These are phyloP conservation scores for Leccinum boreale DNA, from an alignment of 768 basidiomycete genomes.

Conservation along the genomic window DNA sequence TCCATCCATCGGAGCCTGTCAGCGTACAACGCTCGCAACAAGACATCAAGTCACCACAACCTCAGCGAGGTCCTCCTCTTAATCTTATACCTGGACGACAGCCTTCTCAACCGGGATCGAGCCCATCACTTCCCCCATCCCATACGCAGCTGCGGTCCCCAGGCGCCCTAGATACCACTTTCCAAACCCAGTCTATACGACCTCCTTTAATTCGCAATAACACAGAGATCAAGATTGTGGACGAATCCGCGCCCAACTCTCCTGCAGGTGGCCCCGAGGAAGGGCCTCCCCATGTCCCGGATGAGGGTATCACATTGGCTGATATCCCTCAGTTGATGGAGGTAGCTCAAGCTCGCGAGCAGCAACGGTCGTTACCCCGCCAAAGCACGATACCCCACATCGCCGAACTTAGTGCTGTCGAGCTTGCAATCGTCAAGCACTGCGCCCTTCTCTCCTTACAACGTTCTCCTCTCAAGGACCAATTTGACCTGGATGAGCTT, in stretches of 20 bases:
- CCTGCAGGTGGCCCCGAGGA: conserved; percentile 54
- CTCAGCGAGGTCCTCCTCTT: conserved; percentile 36
- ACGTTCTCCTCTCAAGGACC: conserved; percentile 73
- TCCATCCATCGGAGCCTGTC: conserved; percentile 63
- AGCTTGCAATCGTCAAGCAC: conserved; percentile 89
- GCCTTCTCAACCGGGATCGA: conserved; percentile 32
- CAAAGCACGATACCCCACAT: conserved; percentile 80
- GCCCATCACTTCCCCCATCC: conserved; percentile 31
- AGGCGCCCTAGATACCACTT: conserved; percentile 34
- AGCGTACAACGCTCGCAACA: conserved; percentile 47
- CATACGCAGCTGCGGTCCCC: conserved; percentile 40
- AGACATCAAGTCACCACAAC: conserved; percentile 36
- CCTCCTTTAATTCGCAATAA: conserved; percentile 76
- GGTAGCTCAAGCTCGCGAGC: conserved; percentile 85
- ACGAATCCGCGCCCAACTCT: conserved; percentile 72
- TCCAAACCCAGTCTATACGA: conserved; percentile 48
- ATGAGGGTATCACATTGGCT: conserved; percentile 87
- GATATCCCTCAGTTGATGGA: conserved; percentile 94
- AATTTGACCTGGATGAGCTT: conserved; percentile 89
- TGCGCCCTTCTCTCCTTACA: conserved; percentile 80
- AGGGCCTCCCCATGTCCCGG: conserved; percentile 39
- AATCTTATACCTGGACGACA: conserved; percentile 36
- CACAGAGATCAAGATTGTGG: conserved; percentile 86
- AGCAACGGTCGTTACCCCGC: conserved; percentile 77
- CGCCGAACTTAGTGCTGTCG: conserved; percentile 78